Percentiles rank a stretch among this genome's conserved stretches.
These are phyloP conservation scores for Cephaloascus fragrans DNA, from an alignment of 805 yeast species.

Conservation along the genomic window DNA sequence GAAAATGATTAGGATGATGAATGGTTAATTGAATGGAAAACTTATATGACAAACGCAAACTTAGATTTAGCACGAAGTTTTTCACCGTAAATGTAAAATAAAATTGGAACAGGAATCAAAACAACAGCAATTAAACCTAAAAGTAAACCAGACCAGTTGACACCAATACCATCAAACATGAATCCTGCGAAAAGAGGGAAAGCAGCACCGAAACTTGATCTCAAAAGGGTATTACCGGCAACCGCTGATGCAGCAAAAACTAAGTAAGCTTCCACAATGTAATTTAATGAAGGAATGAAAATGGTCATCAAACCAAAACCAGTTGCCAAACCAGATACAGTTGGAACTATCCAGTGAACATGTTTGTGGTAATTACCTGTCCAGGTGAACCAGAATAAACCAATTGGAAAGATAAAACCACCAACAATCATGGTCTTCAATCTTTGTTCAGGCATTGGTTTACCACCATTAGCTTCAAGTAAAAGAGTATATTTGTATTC, in stretches of 20 bases:
- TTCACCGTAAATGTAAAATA: slow-evolving; percentile 42
- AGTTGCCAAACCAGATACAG: slow-evolving; percentile 29
- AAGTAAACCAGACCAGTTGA: slow-evolving; percentile 45
- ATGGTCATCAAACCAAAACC: slow-evolving; percentile 42
- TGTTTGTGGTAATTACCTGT: slow-evolving; percentile 28
- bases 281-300: slow-evolving; percentile 51
- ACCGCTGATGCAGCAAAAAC: slow-evolving; percentile 53
- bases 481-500: slow-evolving; percentile 45
- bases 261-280: slow-evolving; percentile 51
- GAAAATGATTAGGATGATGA: no score
- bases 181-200: slow-evolving; percentile 51
- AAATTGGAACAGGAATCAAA: slow-evolving; percentile 47
- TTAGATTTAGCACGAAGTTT: slow-evolving; percentile 11
- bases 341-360: slow-evolving; percentile 51
- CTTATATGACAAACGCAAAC: neutral
- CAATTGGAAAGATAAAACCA: slow-evolving; percentile 36
- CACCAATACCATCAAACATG: slow-evolving; percentile 39
- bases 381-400: slow-evolving; percentile 59
- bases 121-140: slow-evolving; percentile 41
- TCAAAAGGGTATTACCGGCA: slow-evolving; percentile 52
- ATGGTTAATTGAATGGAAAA: no score
- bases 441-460: slow-evolving; percentile 51
- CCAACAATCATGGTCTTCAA: slow-evolving; percentile 42
- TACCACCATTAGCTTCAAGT: slow-evolving; percentile 34
- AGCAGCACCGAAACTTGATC: slow-evolving; percentile 50